Conservation (phyloP, 441 rosid species). For the Macaranga tanarius region DNA sequence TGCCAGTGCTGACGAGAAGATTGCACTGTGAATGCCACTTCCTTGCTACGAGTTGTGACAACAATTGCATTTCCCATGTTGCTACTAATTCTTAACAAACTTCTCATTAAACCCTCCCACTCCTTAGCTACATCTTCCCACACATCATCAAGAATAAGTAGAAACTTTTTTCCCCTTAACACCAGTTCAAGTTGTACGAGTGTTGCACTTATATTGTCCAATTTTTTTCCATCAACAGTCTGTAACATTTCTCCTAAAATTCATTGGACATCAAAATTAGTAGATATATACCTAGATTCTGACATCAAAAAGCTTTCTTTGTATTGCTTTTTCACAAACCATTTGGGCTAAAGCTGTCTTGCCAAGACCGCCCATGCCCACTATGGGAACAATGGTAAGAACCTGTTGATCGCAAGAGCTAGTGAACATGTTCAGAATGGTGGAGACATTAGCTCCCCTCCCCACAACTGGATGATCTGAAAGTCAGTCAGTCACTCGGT, state of each 20-base stretch:
- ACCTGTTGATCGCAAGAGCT: constrained; percentile 5
- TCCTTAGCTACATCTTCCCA: constrained; percentile 10
- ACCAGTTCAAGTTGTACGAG: constrained; percentile 6
- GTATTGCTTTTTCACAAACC: constrained; percentile 19
- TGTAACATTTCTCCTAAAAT: constrained; percentile 22
- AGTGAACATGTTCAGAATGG: constrained; percentile 15
- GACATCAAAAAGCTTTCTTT: constrained; percentile 17
- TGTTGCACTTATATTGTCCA: neutral
- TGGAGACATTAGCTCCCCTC: no score
- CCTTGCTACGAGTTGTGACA: constrained; percentile 22
- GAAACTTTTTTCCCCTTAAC: constrained; percentile 18
- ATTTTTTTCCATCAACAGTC: neutral
- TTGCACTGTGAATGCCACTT: constrained; percentile 13
- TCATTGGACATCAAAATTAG: constrained; percentile 15
- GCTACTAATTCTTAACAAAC: constrained; percentile 13
- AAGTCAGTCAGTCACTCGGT: neutral
- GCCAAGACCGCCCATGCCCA: constrained; percentile 33
- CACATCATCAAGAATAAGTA: constrained; percentile 37
- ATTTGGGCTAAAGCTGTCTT: constrained; percentile 36
- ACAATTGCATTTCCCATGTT: constrained; percentile 15
- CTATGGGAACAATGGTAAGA: constrained; percentile 27
- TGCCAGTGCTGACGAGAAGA: neutral
- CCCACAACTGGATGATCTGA: constrained; percentile 12
- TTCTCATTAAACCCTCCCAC: constrained; percentile 18
- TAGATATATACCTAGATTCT: constrained; percentile 29